Base-by-base conservation (phyloP, 2,329 filamentous ascomycete genomes). In the Alternaria infectoria region DNA sequence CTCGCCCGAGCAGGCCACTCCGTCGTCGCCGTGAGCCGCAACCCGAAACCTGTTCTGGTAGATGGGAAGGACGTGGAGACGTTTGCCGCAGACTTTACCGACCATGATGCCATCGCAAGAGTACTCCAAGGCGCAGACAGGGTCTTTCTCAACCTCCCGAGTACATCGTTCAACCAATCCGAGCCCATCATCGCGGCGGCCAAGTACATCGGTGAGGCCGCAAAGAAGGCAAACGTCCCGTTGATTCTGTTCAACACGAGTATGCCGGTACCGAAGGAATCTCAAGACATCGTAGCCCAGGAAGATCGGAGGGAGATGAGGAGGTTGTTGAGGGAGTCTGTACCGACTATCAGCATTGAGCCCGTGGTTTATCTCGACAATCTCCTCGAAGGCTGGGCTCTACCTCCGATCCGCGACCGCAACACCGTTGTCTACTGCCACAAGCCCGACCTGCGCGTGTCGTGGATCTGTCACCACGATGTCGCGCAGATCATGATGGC, bases 381-480 rank as follows among this genome's bases (percentile, higher is more conserved):
- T 36, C 67, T 81, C 0, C 73, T 81, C 9, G 79, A 81, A 64
- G 80, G 80, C 32, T 81, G 80, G 80, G 78, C 79, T 5, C 63
- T 79, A 12, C 74, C 75, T 2, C 75, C 78, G 0, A 75, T 81
- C 21, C 68, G 74, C 3, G 78, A 81, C 56, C 61, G 64, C 10
- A 69, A 78, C 11, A 80, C 75, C 0, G 65, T 82, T 25, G 74
- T 80, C 3, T 81, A 82, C 66, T 82, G 80, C 66, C 79, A 81
- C 71, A 79, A 79, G 54, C 77, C 78, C 0, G 61, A 69, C 6
- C 74, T 82, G 6, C 69, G 76, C 21, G 79, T 79, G 3, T 79
- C 74, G 2, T 82, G 80, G 80, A 81, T 81, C 56, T 80, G 79
- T 64, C 79, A 82, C 45, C 69, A 81, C 50, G 79, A 82, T 60